Percentiles rank a stretch among this genome's conserved stretches.
These are phyloP conservation scores for Bruguiera sexangula DNA, from an alignment of 345 rosid genomes.

Conservation along the genomic window DNA sequence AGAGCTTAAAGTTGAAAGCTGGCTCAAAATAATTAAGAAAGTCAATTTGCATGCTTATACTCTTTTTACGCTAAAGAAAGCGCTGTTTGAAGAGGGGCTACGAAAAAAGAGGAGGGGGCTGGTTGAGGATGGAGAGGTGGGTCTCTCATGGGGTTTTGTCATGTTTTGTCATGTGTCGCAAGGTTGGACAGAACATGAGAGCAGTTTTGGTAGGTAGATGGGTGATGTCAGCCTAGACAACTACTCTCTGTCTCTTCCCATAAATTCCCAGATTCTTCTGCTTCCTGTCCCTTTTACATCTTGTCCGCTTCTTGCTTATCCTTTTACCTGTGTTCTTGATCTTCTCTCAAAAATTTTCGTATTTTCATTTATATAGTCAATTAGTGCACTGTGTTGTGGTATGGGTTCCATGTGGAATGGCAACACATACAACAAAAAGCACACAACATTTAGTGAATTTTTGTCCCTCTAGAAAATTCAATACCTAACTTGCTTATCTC, in stretches of 20 bases:
- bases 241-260: constrained; percentile 15
- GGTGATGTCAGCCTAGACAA: constrained; percentile 6
- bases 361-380: background rate
- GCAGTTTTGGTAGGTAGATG: constrained; percentile 12
- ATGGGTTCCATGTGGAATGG: background rate
- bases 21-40: no score
- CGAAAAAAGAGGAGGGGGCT: no score
- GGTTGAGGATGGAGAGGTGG: background rate
- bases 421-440: no score
- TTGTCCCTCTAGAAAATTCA: background rate
- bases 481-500: no score
- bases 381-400: background rate
- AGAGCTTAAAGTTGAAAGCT: no score
- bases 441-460: background rate
- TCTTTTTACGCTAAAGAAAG: no score
- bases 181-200: constrained; percentile 2
- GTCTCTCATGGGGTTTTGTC: background rate
- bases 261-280: constrained; percentile 2
- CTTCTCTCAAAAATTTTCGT: background rate
- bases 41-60: no score
- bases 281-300: background rate
- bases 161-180: background rate
- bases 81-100: no score
- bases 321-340: background rate
- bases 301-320: background rate